phyloP scores from a whole-genome alignment of 2,329 filamentous ascomycete species.

The Bipolaris cookei region DNA sequence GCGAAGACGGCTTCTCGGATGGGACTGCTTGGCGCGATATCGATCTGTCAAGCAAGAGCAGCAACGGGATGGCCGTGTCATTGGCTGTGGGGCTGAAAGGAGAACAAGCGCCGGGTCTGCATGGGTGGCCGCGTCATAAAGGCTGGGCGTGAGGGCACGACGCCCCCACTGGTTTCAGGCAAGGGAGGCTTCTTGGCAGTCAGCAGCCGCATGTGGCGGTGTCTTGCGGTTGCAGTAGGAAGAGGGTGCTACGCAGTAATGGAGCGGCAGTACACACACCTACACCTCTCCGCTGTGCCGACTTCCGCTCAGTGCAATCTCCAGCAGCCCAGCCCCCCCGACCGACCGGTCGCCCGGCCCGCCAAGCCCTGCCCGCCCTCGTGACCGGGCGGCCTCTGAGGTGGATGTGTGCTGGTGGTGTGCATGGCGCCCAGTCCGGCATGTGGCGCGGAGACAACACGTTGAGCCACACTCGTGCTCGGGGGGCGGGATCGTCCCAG shows the following conservation, averaged over 20 bases:
- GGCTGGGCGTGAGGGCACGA: slow-evolving; percentile 22
- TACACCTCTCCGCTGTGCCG: background rate
- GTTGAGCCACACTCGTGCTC: slow-evolving; percentile 3
- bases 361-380: too few species aligned
- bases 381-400: too few species aligned
- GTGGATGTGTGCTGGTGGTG: background rate
- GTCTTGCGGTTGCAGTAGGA: background rate
- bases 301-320: background rate
- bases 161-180: slow-evolving; percentile 33
- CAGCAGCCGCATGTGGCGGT: slow-evolving; percentile 10
- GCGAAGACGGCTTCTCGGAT: slow-evolving; percentile 45
- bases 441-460: background rate
- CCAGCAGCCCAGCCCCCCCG: too few species aligned
- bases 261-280: too few species aligned
- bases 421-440: background rate
- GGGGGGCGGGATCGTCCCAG: slow-evolving; percentile 9
- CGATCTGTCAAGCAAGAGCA: slow-evolving; percentile 28
- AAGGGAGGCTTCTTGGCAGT: slow-evolving; percentile 25
- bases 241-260: too few species aligned
- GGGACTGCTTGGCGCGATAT: slow-evolving; percentile 37
- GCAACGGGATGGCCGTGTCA: slow-evolving; percentile 24
- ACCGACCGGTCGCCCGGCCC: too few species aligned
- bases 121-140: slow-evolving; percentile 39
- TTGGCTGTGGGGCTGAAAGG: slow-evolving; percentile 27
- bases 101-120: slow-evolving; percentile 31